A percentile compares a stretch with the other conserved stretches of the same genome.
Conservation (phyloP, 2,329 filamentous ascomycete genomes). For the Alternaria metachromatica region DNA sequence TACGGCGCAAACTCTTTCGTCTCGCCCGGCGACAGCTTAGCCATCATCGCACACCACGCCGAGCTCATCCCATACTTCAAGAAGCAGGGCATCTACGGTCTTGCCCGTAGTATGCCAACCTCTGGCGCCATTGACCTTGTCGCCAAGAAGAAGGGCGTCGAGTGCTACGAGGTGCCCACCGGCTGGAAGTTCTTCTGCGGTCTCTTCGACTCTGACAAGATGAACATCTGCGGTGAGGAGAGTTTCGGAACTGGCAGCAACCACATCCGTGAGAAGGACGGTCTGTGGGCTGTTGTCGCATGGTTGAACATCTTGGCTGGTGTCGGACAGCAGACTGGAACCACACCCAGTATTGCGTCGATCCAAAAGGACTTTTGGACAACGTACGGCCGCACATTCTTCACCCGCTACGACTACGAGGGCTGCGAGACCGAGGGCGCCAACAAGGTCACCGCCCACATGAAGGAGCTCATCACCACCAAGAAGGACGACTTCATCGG, state of each 20-base stretch:
- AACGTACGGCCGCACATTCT: conserved; percentile 96
- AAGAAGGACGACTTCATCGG: conserved; percentile 78
- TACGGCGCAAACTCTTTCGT: conserved; percentile 97
- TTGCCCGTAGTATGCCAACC: conserved; percentile 97
- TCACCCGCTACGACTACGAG: conserved; percentile 99
- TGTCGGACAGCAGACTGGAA: conserved; percentile 79
- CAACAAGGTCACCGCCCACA: conserved; percentile 83
- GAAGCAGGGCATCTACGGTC: conserved; percentile 93
- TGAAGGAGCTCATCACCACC: conserved; percentile 77
- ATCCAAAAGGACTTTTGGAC: conserved; percentile 98
- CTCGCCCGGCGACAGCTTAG: conserved; percentile 94
- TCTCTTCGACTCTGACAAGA: conserved; percentile 96
- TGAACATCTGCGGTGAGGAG: conserved; percentile 99
- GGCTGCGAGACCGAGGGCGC: conserved; percentile 90
- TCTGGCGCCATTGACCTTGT: conserved; percentile 95
- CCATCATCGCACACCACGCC: conserved; percentile 97
- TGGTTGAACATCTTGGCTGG: conserved; percentile 99
- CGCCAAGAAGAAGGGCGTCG: conserved; percentile 88
- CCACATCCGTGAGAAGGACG: conserved; percentile 99
- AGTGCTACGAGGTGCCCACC: conserved; percentile 95
- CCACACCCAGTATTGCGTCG: conserved; percentile 89
- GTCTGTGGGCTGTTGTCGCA: conserved; percentile 94
- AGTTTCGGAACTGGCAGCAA: conserved; percentile 98
- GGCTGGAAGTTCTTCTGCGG: conserved; percentile 99
- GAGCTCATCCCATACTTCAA: conserved; percentile 98